phyloP scores from a whole-genome alignment of 2,329 filamentous ascomycete genomes.

The Colletotrichum australisinense region DNA sequence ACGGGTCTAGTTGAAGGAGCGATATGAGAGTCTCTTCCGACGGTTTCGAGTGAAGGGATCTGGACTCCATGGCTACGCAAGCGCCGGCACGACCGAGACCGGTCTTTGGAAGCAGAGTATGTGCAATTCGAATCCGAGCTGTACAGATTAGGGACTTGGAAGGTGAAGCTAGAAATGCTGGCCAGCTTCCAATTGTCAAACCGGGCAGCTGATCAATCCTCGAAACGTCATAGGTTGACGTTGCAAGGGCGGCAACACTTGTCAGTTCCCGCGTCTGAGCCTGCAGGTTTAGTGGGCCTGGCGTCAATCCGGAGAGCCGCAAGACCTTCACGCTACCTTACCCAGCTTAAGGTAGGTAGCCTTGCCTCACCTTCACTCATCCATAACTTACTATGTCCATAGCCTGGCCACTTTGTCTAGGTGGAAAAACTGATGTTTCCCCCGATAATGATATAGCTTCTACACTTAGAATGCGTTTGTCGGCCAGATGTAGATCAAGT shows the following conservation, averaged over 20 bases:
- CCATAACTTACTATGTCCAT: too few relatives aligned
- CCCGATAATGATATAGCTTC: too few relatives aligned
- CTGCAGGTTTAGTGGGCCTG: background rate
- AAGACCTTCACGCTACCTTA: background rate
- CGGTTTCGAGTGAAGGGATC: constrained; percentile 30
- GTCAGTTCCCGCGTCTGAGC: background rate
- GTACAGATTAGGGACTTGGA: background rate
- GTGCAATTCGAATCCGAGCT: background rate
- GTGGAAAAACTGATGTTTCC: too few relatives aligned
- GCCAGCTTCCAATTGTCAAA: background rate
- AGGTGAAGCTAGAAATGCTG: background rate
- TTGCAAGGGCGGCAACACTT: background rate
- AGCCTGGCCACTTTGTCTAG: too few relatives aligned
- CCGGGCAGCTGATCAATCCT: constrained; percentile 19
- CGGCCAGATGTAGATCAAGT: too few relatives aligned
- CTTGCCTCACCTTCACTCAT: too few relatives aligned
- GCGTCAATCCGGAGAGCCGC: background rate
- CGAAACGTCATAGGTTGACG: constrained; percentile 24
- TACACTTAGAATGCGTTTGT: too few relatives aligned
- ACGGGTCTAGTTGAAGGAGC: constrained; percentile 37
- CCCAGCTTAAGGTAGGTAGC: too few relatives aligned
- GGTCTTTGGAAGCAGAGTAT: background rate
- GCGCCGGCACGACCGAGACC: background rate
- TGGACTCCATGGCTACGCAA: constrained; percentile 26
- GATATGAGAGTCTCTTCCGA: constrained; percentile 38